phyloP scores from a whole-genome alignment of 768 basidiomycete genomes.

The Rhodotorula toruloides region DNA sequence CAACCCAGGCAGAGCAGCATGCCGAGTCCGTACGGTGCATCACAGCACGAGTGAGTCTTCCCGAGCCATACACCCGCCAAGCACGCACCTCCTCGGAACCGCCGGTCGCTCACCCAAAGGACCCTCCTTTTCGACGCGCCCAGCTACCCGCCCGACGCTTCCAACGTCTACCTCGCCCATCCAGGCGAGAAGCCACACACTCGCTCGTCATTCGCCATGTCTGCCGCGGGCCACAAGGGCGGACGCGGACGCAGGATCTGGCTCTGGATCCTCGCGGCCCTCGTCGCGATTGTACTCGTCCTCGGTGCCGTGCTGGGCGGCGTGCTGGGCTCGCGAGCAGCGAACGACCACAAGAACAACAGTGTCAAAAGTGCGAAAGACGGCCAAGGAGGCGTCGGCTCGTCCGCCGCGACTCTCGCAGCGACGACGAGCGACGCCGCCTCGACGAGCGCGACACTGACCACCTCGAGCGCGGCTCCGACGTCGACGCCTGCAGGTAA shows the following conservation, averaged over 20 bases:
- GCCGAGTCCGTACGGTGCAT: no score
- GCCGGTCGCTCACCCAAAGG: no score
- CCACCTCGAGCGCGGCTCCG: neutral
- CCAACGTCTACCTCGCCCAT: neutral
- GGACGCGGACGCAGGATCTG: neutral
- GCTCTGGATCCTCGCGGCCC: slow-evolving; percentile 13
- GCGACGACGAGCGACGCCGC: neutral
- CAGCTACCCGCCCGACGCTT: neutral
- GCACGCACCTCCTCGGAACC: no score
- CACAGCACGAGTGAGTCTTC: no score
- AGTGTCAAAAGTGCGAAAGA: slow-evolving; percentile 1
- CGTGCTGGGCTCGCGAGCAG: slow-evolving; percentile 30
- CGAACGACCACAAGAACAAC: slow-evolving; percentile 17
- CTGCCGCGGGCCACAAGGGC: neutral
- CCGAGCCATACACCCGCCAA: no score
- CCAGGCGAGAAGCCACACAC: neutral
- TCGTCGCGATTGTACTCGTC: slow-evolving; percentile 18
- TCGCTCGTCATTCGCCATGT: slow-evolving; percentile 5
- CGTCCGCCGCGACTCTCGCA: no score
- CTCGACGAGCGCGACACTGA: neutral
- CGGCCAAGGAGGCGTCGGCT: neutral
- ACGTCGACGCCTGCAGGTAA: neutral
- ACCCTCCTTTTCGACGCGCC: neutral
- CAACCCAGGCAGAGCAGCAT: no score
- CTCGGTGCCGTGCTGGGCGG: slow-evolving; percentile 38